Percentiles rank a stretch among this genome's conserved stretches.
Evolutionary conservation across 306 rosid species (phyloP).

Genomic region (Medicago ruthenica): DNA sequence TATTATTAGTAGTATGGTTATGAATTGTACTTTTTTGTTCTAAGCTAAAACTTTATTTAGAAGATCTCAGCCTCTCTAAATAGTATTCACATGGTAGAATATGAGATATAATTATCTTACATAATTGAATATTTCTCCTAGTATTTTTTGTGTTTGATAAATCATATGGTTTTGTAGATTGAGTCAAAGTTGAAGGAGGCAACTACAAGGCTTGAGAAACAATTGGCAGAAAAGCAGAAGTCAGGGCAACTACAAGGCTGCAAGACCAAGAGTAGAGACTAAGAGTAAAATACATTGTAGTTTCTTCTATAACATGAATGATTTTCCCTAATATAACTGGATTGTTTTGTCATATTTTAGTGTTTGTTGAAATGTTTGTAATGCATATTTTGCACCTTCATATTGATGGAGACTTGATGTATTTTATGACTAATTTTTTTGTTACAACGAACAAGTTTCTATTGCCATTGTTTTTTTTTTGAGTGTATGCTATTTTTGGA

Average conservation of each 20-base stretch:
- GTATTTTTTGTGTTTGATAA: neutral
- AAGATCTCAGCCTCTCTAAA: neutral
- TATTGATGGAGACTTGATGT: too few relatives aligned
- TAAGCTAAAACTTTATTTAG: neutral
- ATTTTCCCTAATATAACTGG: too few relatives aligned
- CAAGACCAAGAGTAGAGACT: conserved; percentile 70
- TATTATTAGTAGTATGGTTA: too few relatives aligned
- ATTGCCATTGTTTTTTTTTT: too few relatives aligned
- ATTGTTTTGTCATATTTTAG: too few relatives aligned
- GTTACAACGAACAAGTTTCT: too few relatives aligned
- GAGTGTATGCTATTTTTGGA: too few relatives aligned
- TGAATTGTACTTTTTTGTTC: neutral
- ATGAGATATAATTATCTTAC: neutral
- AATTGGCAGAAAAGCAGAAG: conserved; percentile 69
- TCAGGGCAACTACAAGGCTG: conserved; percentile 37
- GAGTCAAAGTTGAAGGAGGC: conserved; percentile 73
- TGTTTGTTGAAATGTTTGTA: too few relatives aligned
- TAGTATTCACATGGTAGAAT: neutral
- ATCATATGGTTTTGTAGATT: conserved; percentile 56
- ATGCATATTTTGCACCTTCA: too few relatives aligned
- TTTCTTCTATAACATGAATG: too few relatives aligned
- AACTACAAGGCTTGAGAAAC: conserved; percentile 71
- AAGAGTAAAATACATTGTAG: conserved; percentile 42
- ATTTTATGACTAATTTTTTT: too few relatives aligned
- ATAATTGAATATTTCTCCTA: neutral